These are phyloP conservation scores for Phytophthora colocasiae DNA, from an alignment of 352 stramenopile genomes.

Conservation along the genomic window DNA sequence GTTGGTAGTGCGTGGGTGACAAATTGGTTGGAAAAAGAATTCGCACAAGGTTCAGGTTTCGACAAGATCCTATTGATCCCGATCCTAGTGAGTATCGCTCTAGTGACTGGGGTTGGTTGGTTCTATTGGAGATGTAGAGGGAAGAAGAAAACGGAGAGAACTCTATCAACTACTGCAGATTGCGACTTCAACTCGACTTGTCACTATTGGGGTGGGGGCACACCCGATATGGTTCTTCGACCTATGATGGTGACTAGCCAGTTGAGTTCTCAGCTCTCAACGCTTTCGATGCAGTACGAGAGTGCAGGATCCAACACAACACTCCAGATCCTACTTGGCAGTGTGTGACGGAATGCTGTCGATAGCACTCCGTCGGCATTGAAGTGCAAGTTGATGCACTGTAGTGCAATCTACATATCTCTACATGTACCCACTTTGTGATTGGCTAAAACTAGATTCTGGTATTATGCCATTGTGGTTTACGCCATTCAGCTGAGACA, in stretches of 20 bases:
- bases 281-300: conserved; percentile 17
- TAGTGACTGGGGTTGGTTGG: background rate
- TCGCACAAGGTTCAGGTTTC: conserved; percentile 10
- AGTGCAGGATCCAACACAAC: conserved; percentile 34
- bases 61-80: conserved; percentile 18
- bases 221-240: conserved; percentile 8
- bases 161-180: background rate
- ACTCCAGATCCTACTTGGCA: conserved; percentile 29
- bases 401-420: no score
- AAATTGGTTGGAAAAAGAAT: conserved; percentile 29
- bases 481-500: no score
- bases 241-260: conserved; percentile 19
- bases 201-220: conserved; percentile 3
- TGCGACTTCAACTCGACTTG: conserved; percentile 17
- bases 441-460: no score
- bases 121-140: conserved; percentile 15
- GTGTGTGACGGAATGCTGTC: no score
- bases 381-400: no score
- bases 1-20: conserved; percentile 26
- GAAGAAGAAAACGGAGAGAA: conserved; percentile 13
- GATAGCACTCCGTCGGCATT: no score
- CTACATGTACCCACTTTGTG: no score
- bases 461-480: no score
- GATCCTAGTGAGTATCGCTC: conserved; percentile 5
- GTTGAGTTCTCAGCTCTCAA: conserved; percentile 14